These are phyloP conservation scores for Wolfiporia cocos DNA, from an alignment of 1,284 basidiomycete species.

Conservation along the genomic window DNA sequence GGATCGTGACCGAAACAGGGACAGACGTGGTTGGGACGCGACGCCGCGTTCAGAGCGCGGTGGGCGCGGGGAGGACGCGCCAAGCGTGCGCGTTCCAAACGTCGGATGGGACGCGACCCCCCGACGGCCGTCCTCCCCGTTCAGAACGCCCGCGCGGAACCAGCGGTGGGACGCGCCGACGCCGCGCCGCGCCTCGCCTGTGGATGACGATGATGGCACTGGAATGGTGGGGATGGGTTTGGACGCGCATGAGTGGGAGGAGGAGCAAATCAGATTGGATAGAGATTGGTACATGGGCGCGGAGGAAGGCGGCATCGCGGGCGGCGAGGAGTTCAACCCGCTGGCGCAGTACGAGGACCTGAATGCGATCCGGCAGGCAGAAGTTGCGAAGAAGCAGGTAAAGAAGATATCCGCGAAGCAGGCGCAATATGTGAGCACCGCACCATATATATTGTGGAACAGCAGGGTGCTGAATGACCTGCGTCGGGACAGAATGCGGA, in stretches of 20 bases:
- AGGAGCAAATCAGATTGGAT: conserved; percentile 86
- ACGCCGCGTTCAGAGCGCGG: conserved; percentile 65
- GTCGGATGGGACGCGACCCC: conserved; percentile 90
- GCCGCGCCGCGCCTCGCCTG: conserved; percentile 54
- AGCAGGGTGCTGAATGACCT: conserved; percentile 6
- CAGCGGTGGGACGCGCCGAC: conserved; percentile 85
- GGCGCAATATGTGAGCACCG: conserved; percentile 79
- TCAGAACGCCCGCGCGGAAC: conserved; percentile 52
- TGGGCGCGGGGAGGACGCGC: conserved; percentile 59
- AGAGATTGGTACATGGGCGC: conserved; percentile 92
- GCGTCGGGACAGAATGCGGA: conserved; percentile 74
- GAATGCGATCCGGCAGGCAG: conserved; percentile 64
- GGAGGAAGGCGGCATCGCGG: conserved; percentile 80
- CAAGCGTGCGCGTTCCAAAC: conserved; percentile 84
- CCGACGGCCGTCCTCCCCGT: conserved; percentile 31
- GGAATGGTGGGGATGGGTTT: conserved; percentile 40
- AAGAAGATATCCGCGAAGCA: conserved; percentile 88
- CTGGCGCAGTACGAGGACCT: conserved; percentile 90
- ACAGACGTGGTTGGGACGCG: conserved; percentile 50
- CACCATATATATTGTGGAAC: conserved; percentile 4
- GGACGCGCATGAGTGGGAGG: conserved; percentile 87
- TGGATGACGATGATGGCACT: conserved; percentile 56
- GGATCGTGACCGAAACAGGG: conserved; percentile 19
- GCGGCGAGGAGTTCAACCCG: conserved; percentile 90
- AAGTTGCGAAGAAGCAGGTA: conserved; percentile 74